phyloP scores from a whole-genome alignment of 331 rosid species.

The Prunus yedoensis region DNA sequence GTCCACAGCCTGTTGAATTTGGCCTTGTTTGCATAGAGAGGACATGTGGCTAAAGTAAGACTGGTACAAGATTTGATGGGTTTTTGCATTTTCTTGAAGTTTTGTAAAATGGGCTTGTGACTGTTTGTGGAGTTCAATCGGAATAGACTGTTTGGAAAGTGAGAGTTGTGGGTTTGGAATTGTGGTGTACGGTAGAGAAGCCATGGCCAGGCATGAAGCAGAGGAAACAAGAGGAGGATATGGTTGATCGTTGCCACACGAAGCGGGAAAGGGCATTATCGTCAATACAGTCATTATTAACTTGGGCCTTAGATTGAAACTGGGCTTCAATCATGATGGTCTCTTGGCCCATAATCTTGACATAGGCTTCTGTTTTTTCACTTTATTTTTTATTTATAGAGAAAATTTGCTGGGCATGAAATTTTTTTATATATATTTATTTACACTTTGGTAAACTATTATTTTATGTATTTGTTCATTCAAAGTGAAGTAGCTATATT shows the following conservation, averaged over 20 bases:
- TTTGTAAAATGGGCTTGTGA: constrained; percentile 34
- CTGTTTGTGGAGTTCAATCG: constrained; percentile 16
- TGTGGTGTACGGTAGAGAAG: constrained; percentile 42
- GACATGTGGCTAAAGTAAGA: constrained; percentile 46
- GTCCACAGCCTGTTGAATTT: constrained; percentile 44
- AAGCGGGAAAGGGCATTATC: constrained; percentile 17
- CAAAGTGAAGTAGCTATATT: too few species aligned
- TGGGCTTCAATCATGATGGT: not conserved
- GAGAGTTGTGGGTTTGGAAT: constrained; percentile 23
- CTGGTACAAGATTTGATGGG: constrained; percentile 21
- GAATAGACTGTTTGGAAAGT: constrained; percentile 22
- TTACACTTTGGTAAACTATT: too few species aligned
- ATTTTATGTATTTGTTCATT: too few species aligned
- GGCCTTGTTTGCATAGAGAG: constrained; percentile 55
- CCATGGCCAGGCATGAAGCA: constrained; percentile 59
- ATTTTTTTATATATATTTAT: too few species aligned
- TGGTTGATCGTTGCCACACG: constrained; percentile 14
- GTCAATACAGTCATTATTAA: not conserved
- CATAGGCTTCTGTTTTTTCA: too few species aligned
- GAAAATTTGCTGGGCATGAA: too few species aligned
- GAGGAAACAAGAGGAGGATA: constrained; percentile 5
- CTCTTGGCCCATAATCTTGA: not conserved
- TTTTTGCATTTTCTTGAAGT: constrained; percentile 20
- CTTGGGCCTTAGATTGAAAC: not conserved
- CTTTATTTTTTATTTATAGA: too few species aligned